Percentiles rank a stretch among this genome's conserved stretches.
Evolutionary conservation across 768 basidiomycete genomes (phyloP).

Genomic region (Suillus bovinus): DNA sequence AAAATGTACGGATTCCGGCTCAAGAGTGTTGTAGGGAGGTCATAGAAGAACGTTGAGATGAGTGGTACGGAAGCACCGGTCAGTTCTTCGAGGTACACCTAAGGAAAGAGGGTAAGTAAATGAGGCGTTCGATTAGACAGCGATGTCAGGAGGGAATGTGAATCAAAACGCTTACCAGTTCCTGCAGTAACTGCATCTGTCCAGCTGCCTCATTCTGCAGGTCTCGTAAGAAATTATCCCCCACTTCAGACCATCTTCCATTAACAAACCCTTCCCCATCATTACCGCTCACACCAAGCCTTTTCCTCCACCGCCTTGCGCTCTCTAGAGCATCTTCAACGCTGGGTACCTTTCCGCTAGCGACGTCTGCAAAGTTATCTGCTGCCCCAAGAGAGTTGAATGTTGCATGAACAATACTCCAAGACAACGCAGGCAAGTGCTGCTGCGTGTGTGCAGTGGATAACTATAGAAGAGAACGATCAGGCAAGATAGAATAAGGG

Average conservation of each 20-base stretch:
- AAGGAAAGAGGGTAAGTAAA: background rate
- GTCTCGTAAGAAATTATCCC: conserved; percentile 62
- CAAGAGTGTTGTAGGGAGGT: conserved; percentile 69
- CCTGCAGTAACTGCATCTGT: conserved; percentile 72
- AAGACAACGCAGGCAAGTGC: conserved; percentile 39
- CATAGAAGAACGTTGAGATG: conserved; percentile 84
- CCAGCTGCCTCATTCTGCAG: conserved; percentile 59
- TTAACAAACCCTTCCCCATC: conserved; percentile 76
- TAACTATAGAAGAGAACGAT: conserved; percentile 32
- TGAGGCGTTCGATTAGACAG: background rate
- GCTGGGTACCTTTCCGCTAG: conserved; percentile 27
- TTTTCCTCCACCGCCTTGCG: conserved; percentile 51
- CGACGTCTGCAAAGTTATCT: conserved; percentile 43
- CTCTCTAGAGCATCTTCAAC: conserved; percentile 40
- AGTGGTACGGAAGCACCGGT: conserved; percentile 51
- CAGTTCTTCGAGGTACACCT: conserved; percentile 62
- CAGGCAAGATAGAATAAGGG: conserved; percentile 4
- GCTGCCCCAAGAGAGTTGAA: conserved; percentile 39
- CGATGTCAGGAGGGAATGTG: background rate
- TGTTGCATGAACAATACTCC: conserved; percentile 40
- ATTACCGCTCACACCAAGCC: conserved; percentile 52
- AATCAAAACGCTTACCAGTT: conserved; percentile 49
- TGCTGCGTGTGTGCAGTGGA: conserved; percentile 36
- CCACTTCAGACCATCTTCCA: conserved; percentile 57
- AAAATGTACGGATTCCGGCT: conserved; percentile 80